Base-by-base conservation (phyloP, 179 eudicot species). In the Actinidia chinensis region DNA sequence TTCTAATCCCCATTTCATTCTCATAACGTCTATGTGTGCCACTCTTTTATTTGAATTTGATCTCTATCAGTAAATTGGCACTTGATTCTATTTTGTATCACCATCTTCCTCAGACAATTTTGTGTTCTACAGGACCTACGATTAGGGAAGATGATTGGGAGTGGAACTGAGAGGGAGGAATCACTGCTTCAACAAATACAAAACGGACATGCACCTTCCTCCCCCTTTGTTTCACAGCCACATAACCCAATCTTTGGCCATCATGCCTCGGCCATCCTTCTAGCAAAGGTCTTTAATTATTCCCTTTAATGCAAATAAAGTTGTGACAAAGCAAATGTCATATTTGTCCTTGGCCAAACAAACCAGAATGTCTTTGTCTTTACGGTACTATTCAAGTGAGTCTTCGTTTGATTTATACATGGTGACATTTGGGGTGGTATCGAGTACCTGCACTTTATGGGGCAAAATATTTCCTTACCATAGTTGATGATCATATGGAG, bases 201-300 rank as follows among this genome's bases (percentile, higher is more conserved):
- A 10, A 58, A 58, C 18, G 63, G 63, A 58, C 23, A 58, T 58
- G 63, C 6, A 58, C 18, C 8, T 18, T 25, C 4, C n/a, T n/a
- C n/a, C n/a, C n/a, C n/a, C n/a, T n/a, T n/a, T n/a, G n/a, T 23
- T 58, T 17, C 63, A 4, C 23, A 5, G 5, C 63, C 22, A 18
- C 5, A 17, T 25, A 4, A n/a, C 23, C 46, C 40, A 15, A 23
- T 3, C n/a, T 63, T 12, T 28, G 68, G 56, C 78, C 61, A 42
- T 58, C 33, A 63, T 46, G 59, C 0, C 78, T 75, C 23, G 70
- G 70, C 1, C 78, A 75, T 50, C 78, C 70, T 8, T 75, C 78
- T 13, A 43, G 8, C 15, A 60, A 60, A 75, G 58, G 20, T 6
- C 61, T 58, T 6, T 18, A 4, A 8, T 58, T 58, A n/a, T 58